phyloP scores from a whole-genome alignment of 805 yeast species.

The Candida tallmaniae region DNA sequence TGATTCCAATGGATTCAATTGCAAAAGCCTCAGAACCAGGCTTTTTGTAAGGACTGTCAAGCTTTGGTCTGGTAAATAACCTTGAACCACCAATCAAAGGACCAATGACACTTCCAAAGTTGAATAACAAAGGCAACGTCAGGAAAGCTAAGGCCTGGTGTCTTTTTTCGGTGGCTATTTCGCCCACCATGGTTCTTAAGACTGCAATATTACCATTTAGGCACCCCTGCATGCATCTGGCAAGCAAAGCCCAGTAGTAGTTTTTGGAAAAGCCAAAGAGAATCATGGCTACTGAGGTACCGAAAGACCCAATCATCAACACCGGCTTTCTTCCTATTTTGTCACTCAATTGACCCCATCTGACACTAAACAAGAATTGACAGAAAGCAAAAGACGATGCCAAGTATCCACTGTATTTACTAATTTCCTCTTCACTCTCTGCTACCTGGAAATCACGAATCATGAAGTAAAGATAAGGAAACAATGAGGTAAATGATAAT shows the following conservation, averaged over 20 bases:
- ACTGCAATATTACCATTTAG: conserved; percentile 63
- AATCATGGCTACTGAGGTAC: conserved; percentile 44
- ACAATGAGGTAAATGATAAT: conserved; percentile 55
- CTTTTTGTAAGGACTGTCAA: conserved; percentile 1
- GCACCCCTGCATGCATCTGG: conserved; percentile 50
- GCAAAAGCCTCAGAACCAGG: too few species aligned
- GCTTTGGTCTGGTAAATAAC: conserved; percentile 41
- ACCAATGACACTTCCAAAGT: conserved; percentile 56
- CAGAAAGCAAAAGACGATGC: conserved; percentile 56
- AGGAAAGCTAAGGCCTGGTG: conserved; percentile 63
- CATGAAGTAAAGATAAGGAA: conserved; percentile 62
- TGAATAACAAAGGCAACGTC: conserved; percentile 55
- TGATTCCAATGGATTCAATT: background rate
- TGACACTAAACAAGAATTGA: conserved; percentile 52
- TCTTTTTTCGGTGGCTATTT: conserved; percentile 47
- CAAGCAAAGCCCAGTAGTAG: conserved; percentile 47
- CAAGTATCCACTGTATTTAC: conserved; percentile 57
- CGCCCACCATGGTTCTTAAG: conserved; percentile 58
- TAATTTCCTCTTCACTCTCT: conserved; percentile 44
- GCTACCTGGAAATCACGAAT: conserved; percentile 53
- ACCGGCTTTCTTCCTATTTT: conserved; percentile 52
- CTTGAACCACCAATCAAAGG: conserved; percentile 53
- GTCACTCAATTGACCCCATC: conserved; percentile 58
- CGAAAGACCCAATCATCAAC: conserved; percentile 46
- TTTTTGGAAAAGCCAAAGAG: conserved; percentile 49